Evolutionary conservation across 192 early-diverging fungal genomes (phyloP).

Genomic region (Lobosporangium transversale): DNA sequence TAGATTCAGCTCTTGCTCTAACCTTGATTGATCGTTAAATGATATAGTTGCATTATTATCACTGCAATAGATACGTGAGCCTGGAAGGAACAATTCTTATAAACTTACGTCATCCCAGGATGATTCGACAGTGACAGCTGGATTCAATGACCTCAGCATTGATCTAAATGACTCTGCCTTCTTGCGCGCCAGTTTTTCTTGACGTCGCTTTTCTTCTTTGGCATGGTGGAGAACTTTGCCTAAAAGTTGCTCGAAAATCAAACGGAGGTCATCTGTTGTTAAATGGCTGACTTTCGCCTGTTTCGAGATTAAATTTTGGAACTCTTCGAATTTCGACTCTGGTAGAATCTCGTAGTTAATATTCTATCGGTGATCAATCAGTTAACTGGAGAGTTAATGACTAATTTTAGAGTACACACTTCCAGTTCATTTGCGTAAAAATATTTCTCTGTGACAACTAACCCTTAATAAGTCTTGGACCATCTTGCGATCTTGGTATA

Average conservation of each 20-base stretch:
- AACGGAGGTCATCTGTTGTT: conserved; percentile 49
- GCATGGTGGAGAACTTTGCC: conserved; percentile 64
- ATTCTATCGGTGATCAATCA: too few species aligned
- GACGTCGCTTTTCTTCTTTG: conserved; percentile 77
- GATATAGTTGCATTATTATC: too few species aligned
- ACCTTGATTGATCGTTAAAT: conserved; percentile 11
- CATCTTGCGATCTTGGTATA: conserved; percentile 73
- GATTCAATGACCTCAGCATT: conserved; percentile 73
- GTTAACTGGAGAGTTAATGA: too few species aligned
- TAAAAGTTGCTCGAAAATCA: conserved; percentile 66
- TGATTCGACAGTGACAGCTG: conserved; percentile 64
- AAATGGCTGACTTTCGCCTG: conserved; percentile 35
- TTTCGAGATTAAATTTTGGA: conserved; percentile 34
- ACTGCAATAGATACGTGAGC: too few species aligned
- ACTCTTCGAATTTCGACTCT: conserved; percentile 58
- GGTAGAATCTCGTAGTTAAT: conserved; percentile 58
- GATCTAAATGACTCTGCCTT: conserved; percentile 83
- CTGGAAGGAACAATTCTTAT: too few species aligned
- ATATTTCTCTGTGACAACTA: too few species aligned
- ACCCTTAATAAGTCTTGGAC: conserved; percentile 74
- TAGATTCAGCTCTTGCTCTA: conserved; percentile 35
- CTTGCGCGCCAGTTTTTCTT: conserved; percentile 74
- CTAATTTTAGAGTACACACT: too few species aligned
- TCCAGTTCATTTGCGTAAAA: too few species aligned
- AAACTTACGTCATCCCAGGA: conserved; percentile 74